phyloP scores from a whole-genome alignment of 768 basidiomycete genomes.

The Porpolomopsis calyptriformis region DNA sequence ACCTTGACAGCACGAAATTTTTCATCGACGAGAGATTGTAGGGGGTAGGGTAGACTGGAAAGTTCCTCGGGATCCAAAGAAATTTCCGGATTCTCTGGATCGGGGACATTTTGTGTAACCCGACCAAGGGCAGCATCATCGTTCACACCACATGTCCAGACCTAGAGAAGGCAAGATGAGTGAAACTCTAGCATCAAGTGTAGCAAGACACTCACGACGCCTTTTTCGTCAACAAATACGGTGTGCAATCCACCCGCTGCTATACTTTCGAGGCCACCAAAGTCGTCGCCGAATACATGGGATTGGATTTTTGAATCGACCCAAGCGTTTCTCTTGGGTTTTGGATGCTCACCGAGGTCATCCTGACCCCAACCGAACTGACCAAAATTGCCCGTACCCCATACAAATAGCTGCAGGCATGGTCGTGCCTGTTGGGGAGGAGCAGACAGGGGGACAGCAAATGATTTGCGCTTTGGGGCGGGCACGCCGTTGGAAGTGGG shows the following conservation, averaged over 20 bases:
- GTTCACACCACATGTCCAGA: conserved; percentile 81
- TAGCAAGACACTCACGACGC: conserved; percentile 52
- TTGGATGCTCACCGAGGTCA: conserved; percentile 56
- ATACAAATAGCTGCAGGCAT: conserved; percentile 66
- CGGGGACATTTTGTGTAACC: conserved; percentile 49
- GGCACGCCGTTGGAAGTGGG: conserved; percentile 19
- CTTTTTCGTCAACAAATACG: conserved; percentile 79
- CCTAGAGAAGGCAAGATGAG: conserved; percentile 31
- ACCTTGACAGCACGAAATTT: conserved; percentile 77
- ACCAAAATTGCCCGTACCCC: conserved; percentile 90
- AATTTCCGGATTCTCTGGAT: conserved; percentile 48
- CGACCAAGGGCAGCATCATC: conserved; percentile 85
- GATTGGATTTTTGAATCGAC: conserved; percentile 65
- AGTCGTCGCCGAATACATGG: conserved; percentile 57
- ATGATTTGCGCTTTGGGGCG: conserved; percentile 36
- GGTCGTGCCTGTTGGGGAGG: conserved; percentile 51
- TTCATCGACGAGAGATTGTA: conserved; percentile 62
- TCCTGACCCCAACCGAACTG: conserved; percentile 89
- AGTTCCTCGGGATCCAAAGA: conserved; percentile 47
- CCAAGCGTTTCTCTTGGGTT: conserved; percentile 70
- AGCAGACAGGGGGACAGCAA: conserved; percentile 56
- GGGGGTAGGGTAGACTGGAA: conserved; percentile 50
- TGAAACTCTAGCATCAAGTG: not conserved
- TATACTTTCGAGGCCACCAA: conserved; percentile 73
- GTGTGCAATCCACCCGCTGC: conserved; percentile 85